A percentile compares a stretch with the other conserved stretches of the same genome.
Evolutionary conservation across 2,329 filamentous ascomycete species (phyloP).

Genomic region (Coleophoma eucalyptorum): DNA sequence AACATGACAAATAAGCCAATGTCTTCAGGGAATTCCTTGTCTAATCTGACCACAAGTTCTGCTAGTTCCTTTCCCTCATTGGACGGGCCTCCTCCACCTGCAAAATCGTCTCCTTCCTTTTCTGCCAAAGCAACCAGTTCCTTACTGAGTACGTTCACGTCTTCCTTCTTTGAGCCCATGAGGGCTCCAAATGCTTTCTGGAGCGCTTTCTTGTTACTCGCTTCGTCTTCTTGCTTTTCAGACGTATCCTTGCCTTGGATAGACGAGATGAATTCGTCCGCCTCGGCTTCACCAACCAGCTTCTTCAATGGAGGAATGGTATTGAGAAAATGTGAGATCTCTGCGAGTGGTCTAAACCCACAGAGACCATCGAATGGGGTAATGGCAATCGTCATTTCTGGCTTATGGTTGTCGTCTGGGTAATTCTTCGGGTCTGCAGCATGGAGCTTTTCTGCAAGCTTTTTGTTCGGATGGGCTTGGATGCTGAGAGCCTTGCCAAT

Average conservation of each 20-base stretch:
- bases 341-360: conserved; percentile 82
- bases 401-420: conserved; percentile 98
- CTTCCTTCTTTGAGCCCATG: conserved; percentile 71
- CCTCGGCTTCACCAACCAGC: conserved; percentile 63
- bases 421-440: conserved; percentile 88
- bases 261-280: conserved; percentile 48
- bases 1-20: conserved; percentile 94
- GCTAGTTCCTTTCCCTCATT: conserved; percentile 68
- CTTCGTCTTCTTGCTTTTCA: conserved; percentile 31
- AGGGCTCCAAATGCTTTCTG: conserved; percentile 72
- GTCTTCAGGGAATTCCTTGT: conserved; percentile 82
- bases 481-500: conserved; percentile 96
- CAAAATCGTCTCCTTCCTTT: conserved; percentile 68
- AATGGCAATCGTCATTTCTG: conserved; percentile 98
- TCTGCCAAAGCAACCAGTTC: conserved; percentile 69
- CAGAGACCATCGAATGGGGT: conserved; percentile 95
- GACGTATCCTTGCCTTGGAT: conserved; percentile 51
- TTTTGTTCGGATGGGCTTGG: conserved; percentile 95
- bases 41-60: conserved; percentile 71
- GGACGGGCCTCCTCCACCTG: conserved; percentile 64
- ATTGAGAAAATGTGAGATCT: conserved; percentile 76
- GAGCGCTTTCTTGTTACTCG: conserved; percentile 73
- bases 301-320: conserved; percentile 59
- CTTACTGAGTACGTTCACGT: conserved; percentile 60
- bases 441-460: conserved; percentile 85